A percentile compares a stretch with the other conserved stretches of the same genome.
phyloP scores from a whole-genome alignment of 2,329 filamentous ascomycete species.

The Colletotrichum coccodes region DNA sequence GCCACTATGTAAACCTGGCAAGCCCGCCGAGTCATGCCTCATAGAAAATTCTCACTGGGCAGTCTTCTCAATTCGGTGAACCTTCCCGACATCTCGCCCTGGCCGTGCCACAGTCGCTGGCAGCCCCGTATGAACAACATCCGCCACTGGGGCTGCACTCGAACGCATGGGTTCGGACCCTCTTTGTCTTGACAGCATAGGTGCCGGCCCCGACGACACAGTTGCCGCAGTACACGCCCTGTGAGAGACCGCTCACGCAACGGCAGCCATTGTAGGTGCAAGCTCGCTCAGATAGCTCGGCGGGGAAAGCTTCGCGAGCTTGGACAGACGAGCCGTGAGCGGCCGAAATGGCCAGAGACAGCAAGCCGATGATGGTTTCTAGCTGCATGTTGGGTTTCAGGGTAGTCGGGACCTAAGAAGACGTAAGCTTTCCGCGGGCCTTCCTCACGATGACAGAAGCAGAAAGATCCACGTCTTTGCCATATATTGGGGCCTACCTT shows the following conservation, averaged over 20 bases:
- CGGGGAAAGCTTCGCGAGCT: slow-evolving; percentile 14
- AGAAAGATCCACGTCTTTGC: too few relatives aligned
- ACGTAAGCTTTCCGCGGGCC: neutral
- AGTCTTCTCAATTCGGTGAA: neutral
- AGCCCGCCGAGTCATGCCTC: too few relatives aligned
- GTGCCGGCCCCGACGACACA: slow-evolving; percentile 36
- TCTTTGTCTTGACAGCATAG: slow-evolving; percentile 36
- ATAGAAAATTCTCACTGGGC: too few relatives aligned
- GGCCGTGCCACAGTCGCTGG: slow-evolving; percentile 32
- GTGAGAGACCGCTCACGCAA: slow-evolving; percentile 33
- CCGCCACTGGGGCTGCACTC: slow-evolving; percentile 36
- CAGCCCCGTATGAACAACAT: slow-evolving; percentile 37
- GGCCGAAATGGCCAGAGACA: neutral
- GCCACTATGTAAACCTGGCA: too few relatives aligned
- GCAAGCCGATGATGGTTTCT: neutral
- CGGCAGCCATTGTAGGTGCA: slow-evolving; percentile 35
- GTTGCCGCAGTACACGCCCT: slow-evolving; percentile 37
- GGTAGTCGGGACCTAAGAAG: neutral
- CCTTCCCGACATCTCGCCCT: slow-evolving; percentile 20
- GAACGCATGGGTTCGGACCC: slow-evolving; percentile 34
- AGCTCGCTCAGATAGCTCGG: slow-evolving; percentile 26
- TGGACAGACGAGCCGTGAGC: neutral
- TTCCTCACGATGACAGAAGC: too few relatives aligned
- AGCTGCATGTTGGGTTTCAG: neutral
- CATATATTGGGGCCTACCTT: too few relatives aligned